Evolutionary conservation across 2,329 filamentous ascomycete species (phyloP).

Genomic region (Neoscytalidium dimidiatum): DNA sequence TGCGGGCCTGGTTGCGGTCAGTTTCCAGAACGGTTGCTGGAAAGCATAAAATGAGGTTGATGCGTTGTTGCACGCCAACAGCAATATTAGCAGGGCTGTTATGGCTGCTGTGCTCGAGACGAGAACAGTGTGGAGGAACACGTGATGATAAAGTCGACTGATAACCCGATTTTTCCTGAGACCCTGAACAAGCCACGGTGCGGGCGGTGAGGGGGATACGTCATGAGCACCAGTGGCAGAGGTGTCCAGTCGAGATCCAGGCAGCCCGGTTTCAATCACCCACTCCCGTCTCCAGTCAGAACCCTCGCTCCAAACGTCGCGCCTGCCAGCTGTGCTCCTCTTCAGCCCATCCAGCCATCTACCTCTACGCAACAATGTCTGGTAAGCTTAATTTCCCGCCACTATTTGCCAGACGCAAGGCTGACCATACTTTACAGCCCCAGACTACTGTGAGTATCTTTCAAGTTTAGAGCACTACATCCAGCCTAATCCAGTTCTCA

Average conservation of each 20-base stretch:
- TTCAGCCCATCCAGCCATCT: neutral
- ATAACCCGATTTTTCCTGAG: too few relatives aligned
- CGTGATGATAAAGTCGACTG: neutral
- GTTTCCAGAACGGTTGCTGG: neutral
- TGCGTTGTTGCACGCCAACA: neutral
- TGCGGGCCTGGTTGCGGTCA: neutral
- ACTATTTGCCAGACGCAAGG: neutral
- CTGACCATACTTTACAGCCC: constrained; percentile 27
- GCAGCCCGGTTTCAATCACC: constrained; percentile 7
- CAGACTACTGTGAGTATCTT: constrained; percentile 31
- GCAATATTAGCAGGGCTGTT: neutral
- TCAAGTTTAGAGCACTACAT: neutral
- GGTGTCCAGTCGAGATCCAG: neutral
- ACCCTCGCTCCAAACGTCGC: neutral
- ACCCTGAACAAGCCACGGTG: constrained; percentile 11
- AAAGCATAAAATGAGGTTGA: constrained; percentile 3
- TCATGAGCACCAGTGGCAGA: constrained; percentile 3
- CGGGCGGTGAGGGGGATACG: constrained; percentile 5
- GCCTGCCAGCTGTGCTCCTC: neutral
- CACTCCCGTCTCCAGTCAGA: neutral
- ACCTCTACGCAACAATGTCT: constrained; percentile 20
- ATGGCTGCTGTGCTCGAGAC: neutral
- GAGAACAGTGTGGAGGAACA: too few relatives aligned
- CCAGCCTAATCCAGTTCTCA: constrained; percentile 25
- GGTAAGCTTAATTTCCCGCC: constrained; percentile 11